A percentile compares a stretch with the other conserved stretches of the same genome.
phyloP scores from a whole-genome alignment of 768 basidiomycete species.

The Termitomyces sp. region DNA sequence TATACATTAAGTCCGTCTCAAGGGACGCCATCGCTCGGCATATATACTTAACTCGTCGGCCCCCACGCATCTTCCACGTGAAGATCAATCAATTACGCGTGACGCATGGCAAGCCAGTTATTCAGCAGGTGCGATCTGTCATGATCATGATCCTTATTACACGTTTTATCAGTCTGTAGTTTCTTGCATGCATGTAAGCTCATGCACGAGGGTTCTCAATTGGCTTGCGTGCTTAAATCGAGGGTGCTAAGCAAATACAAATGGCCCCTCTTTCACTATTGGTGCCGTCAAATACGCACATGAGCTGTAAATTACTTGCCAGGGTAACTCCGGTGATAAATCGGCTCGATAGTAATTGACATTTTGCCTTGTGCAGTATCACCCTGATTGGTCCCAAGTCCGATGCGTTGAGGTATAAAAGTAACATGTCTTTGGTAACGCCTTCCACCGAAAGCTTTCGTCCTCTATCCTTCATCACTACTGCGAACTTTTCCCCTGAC shows the following conservation, averaged over 20 bases:
- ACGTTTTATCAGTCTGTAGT: constrained; percentile 3
- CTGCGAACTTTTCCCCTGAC: not conserved
- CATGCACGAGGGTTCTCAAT: constrained; percentile 7
- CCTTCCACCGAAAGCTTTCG: not conserved
- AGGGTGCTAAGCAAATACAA: constrained; percentile 6
- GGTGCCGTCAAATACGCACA: constrained; percentile 4
- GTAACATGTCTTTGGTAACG: not conserved
- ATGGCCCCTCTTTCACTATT: constrained; percentile 10
- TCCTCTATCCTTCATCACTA: not conserved
- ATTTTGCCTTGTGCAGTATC: constrained; percentile 10
- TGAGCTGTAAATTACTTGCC: constrained; percentile 8
- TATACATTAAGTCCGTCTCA: constrained; percentile 7
- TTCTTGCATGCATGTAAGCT: constrained; percentile 7
- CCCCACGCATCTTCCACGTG: constrained; percentile 13
- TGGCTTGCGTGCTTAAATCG: constrained; percentile 2
- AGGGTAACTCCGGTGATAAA: constrained; percentile 14
- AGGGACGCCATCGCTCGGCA: constrained; percentile 13
- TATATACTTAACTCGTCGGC: constrained; percentile 3
- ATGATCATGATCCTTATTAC: constrained; percentile 7
- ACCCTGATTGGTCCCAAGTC: constrained; percentile 17
- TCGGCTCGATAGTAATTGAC: constrained; percentile 16
- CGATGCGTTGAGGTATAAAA: constrained; percentile 13
- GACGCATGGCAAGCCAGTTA: constrained; percentile 1
- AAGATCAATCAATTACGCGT: constrained; percentile 9
- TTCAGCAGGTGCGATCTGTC: constrained; percentile 5